Evolutionary conservation across 2,329 filamentous ascomycete genomes (phyloP).

Genomic region (Delphinella strobiligena): DNA sequence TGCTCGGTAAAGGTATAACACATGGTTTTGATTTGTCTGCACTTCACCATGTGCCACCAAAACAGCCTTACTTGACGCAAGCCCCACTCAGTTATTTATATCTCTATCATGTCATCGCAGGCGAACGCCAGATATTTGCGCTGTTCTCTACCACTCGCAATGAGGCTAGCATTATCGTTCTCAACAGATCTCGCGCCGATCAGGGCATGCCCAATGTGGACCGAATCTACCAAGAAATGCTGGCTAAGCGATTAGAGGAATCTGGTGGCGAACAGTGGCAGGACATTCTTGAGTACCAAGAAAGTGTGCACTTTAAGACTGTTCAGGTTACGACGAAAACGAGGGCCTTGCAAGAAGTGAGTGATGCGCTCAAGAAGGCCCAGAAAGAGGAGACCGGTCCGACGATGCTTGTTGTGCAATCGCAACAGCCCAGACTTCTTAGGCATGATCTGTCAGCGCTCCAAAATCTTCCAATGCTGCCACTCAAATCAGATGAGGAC

Average conservation of each 20-base stretch:
- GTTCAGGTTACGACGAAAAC: constrained; percentile 79
- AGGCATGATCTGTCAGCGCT: constrained; percentile 76
- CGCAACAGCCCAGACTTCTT: constrained; percentile 68
- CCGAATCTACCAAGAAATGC: constrained; percentile 72
- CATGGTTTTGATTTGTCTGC: constrained; percentile 81
- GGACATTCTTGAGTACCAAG: constrained; percentile 75
- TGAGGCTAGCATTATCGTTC: constrained; percentile 77
- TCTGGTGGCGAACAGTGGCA: constrained; percentile 61
- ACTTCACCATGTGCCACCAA: constrained; percentile 54
- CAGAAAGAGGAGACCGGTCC: constrained; percentile 72
- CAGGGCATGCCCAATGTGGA: constrained; percentile 84
- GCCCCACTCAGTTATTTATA: constrained; percentile 74
- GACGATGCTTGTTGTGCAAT: constrained; percentile 79
- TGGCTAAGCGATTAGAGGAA: constrained; percentile 54
- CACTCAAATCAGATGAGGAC: constrained; percentile 66
- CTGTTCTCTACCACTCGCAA: constrained; percentile 74
- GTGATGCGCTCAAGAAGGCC: constrained; percentile 81
- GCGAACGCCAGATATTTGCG: constrained; percentile 86
- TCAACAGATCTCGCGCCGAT: constrained; percentile 68
- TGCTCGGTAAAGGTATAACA: constrained; percentile 84
- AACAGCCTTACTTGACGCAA: constrained; percentile 64
- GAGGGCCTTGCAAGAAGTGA: constrained; percentile 78
- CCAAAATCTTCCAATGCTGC: constrained; percentile 71
- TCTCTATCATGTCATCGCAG: constrained; percentile 81
- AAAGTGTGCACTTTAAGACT: constrained; percentile 72